Conservation (phyloP, 2,329 filamentous ascomycete genomes). For the Talaromyces piceae region DNA sequence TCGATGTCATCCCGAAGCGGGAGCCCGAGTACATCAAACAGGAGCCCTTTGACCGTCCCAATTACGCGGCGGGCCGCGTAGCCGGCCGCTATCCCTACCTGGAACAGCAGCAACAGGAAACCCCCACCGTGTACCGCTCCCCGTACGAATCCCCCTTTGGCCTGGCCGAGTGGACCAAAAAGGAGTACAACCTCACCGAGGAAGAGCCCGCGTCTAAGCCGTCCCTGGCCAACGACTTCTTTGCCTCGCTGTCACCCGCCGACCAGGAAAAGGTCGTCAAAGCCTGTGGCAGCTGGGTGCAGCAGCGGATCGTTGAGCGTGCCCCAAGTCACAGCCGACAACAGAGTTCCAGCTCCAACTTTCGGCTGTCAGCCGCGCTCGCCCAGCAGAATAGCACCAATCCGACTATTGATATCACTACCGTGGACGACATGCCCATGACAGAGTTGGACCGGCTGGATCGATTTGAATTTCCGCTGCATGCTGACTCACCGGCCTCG, state of each 20-base stretch:
- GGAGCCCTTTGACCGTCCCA: slow-evolving; percentile 23
- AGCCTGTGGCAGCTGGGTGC: slow-evolving; percentile 35
- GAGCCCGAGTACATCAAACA: slow-evolving; percentile 27
- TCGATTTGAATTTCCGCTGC: slow-evolving; percentile 29
- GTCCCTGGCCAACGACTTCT: slow-evolving; percentile 37
- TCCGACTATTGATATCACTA: slow-evolving; percentile 36
- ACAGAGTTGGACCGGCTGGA: slow-evolving; percentile 23
- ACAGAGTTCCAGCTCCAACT: slow-evolving; percentile 28
- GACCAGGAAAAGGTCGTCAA: slow-evolving; percentile 38
- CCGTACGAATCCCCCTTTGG: slow-evolving; percentile 38
- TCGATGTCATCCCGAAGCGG: slow-evolving; percentile 33
- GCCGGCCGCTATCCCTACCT: slow-evolving; percentile 34
- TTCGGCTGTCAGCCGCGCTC: slow-evolving; percentile 31
- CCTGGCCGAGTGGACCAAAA: slow-evolving; percentile 35
- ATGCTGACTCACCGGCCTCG: slow-evolving; percentile 36
- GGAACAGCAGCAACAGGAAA: slow-evolving; percentile 31
- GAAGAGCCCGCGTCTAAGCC: slow-evolving; percentile 26
- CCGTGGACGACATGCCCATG: slow-evolving; percentile 31
- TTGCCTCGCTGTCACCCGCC: slow-evolving; percentile 31
- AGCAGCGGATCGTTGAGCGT: slow-evolving; percentile 29
- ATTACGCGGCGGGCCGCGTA: slow-evolving; percentile 24
- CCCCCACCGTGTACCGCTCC: slow-evolving; percentile 35
- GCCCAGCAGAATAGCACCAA: slow-evolving; percentile 30
- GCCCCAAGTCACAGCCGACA: slow-evolving; percentile 31
- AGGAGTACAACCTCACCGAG: slow-evolving; percentile 30